These are phyloP conservation scores for Quillaja saponaria DNA, from an alignment of 306 rosid species.

Conservation along the genomic window DNA sequence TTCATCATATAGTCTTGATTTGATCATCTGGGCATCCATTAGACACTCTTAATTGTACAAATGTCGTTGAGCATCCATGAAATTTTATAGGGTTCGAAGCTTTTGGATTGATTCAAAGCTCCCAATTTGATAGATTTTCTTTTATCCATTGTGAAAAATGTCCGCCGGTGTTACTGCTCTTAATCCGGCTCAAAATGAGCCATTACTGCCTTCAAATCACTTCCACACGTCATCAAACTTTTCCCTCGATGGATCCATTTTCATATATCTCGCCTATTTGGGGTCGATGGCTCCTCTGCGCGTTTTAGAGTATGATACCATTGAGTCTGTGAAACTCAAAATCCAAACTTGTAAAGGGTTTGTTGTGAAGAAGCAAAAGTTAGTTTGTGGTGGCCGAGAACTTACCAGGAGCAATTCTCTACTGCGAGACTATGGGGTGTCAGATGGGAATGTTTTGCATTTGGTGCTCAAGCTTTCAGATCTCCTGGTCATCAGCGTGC, in stretches of 20 bases:
- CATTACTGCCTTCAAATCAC: slow-evolving; percentile 35
- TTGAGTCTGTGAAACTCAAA: slow-evolving; percentile 78
- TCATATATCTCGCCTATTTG: slow-evolving; percentile 55
- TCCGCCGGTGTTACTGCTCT: slow-evolving; percentile 72
- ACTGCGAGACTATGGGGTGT: slow-evolving; percentile 77
- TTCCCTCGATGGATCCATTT: slow-evolving; percentile 54
- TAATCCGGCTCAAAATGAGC: slow-evolving; percentile 54
- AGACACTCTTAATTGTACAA: slow-evolving; percentile 30
- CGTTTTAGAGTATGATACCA: slow-evolving; percentile 72
- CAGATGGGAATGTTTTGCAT: slow-evolving; percentile 83
- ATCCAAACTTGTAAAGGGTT: slow-evolving; percentile 71
- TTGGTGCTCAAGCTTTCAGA: slow-evolving; percentile 77
- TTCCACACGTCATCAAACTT: slow-evolving; percentile 37
- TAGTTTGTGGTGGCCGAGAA: slow-evolving; percentile 92
- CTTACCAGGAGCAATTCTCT: slow-evolving; percentile 71
- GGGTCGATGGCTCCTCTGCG: slow-evolving; percentile 68
- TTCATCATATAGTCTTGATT: slow-evolving; percentile 9
- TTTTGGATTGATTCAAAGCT: slow-evolving; percentile 36
- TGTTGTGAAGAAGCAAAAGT: slow-evolving; percentile 74
- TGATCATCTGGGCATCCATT: slow-evolving; percentile 47
- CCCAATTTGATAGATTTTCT: slow-evolving; percentile 13
- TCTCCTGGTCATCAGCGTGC: slow-evolving; percentile 75
- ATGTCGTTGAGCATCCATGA: slow-evolving; percentile 37
- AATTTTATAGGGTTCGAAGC: slow-evolving; percentile 31
- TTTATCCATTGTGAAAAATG: slow-evolving; percentile 44